Conservation (phyloP, 768 basidiomycete genomes). For the Kwoniella heveanensis region DNA sequence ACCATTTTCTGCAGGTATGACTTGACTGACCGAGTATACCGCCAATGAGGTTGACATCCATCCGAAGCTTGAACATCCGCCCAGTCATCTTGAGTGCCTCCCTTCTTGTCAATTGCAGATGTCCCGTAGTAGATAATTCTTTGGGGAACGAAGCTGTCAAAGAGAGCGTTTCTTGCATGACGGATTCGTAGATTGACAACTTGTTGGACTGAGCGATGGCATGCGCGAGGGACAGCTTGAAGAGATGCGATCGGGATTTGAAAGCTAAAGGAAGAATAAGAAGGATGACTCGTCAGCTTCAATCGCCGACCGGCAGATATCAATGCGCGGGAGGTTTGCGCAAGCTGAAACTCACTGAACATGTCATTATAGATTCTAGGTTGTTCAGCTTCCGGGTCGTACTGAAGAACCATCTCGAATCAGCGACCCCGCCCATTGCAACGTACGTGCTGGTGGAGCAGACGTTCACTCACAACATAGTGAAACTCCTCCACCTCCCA, state of each 20-base stretch:
- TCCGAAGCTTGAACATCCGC: constrained; percentile 77
- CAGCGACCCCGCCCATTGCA: not conserved
- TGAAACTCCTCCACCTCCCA: constrained; percentile 96
- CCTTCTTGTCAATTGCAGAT: constrained; percentile 70
- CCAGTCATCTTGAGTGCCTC: constrained; percentile 88
- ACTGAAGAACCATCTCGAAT: constrained; percentile 58
- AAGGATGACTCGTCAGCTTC: not conserved
- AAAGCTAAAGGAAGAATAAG: constrained; percentile 66
- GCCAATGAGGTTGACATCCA: constrained; percentile 86
- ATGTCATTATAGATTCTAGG: constrained; percentile 95
- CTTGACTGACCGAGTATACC: constrained; percentile 67
- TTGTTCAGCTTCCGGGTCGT: constrained; percentile 78
- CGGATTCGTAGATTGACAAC: constrained; percentile 81
- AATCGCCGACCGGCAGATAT: not conserved
- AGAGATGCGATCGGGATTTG: constrained; percentile 70
- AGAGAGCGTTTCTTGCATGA: constrained; percentile 74
- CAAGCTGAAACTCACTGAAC: constrained; percentile 68
- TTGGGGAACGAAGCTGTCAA: constrained; percentile 80
- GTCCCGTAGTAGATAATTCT: constrained; percentile 76
- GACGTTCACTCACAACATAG: constrained; percentile 66
- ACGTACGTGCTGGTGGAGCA: not conserved
- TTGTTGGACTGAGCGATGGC: constrained; percentile 93
- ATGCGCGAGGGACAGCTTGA: constrained; percentile 83
- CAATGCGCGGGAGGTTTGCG: not conserved
- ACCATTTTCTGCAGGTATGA: not conserved